Evolutionary conservation across 1,284 basidiomycete species (phyloP).

Genomic region (Trametes polyzona): DNA sequence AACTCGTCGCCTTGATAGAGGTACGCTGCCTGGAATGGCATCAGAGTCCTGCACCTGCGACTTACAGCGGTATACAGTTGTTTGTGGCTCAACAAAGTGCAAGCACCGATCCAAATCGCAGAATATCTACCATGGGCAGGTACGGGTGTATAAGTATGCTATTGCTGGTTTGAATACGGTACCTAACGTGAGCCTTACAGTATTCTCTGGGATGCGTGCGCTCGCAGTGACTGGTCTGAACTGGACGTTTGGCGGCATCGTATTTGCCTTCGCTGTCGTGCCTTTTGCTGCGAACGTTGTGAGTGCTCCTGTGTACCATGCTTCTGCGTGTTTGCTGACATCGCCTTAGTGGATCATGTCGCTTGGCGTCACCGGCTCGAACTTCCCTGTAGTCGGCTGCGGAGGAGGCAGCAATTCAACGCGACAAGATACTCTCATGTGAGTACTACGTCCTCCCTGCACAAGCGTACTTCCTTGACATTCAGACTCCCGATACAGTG

Average conservation of each 20-base stretch:
- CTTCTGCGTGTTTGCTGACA: too few relatives aligned
- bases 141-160: not conserved
- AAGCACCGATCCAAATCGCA: not conserved
- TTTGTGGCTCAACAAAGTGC: not conserved
- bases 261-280: not conserved
- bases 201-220: slow-evolving; percentile 7
- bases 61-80: too few relatives aligned
- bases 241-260: not conserved
- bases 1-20: too few relatives aligned
- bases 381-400: not conserved
- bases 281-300: slow-evolving; percentile 9
- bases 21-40: too few relatives aligned
- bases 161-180: not conserved
- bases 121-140: not conserved
- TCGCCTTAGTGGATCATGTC: not conserved
- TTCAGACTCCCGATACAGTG: too few relatives aligned
- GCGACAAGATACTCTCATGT: not conserved
- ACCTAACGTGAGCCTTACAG: too few relatives aligned
- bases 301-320: not conserved
- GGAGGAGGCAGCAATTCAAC: not conserved
- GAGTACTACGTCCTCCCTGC: not conserved
- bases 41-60: too few relatives aligned
- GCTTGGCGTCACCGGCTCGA: not conserved
- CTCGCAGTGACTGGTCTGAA: slow-evolving; percentile 10
- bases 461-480: not conserved